Evolutionary conservation across 2,329 filamentous ascomycete species (phyloP).

Genomic region (Talaromyces atroroseus): DNA sequence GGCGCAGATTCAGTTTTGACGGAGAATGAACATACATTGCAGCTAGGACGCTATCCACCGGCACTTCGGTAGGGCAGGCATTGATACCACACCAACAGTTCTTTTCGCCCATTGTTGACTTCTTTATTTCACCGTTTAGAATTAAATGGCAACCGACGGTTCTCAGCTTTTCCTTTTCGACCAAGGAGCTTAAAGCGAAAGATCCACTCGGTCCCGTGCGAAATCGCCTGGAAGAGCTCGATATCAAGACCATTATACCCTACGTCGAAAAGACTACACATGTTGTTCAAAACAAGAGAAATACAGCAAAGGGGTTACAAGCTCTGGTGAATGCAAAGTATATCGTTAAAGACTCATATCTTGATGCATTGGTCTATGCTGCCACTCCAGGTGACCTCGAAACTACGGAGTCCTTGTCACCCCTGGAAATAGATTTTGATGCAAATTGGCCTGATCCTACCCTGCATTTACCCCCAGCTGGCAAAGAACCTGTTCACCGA

Average conservation of each 20-base stretch:
- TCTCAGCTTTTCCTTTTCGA: conserved; percentile 73
- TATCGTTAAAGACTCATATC: conserved; percentile 68
- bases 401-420: conserved; percentile 46
- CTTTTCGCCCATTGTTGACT: background rate
- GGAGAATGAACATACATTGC: conserved; percentile 57
- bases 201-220: conserved; percentile 60
- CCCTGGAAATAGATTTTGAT: conserved; percentile 75
- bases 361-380: conserved; percentile 64
- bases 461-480: conserved; percentile 66
- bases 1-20: conserved; percentile 55
- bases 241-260: conserved; percentile 75
- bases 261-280: conserved; percentile 76
- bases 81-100: conserved; percentile 9
- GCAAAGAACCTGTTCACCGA: conserved; percentile 67
- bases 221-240: conserved; percentile 69
- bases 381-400: conserved; percentile 50
- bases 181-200: conserved; percentile 60
- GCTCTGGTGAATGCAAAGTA: conserved; percentile 75
- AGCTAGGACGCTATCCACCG: conserved; percentile 64
- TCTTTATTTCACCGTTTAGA: conserved; percentile 37
- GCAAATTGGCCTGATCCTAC: conserved; percentile 69
- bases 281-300: conserved; percentile 81
- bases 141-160: conserved; percentile 75
- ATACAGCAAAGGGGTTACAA: conserved; percentile 80
- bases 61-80: conserved; percentile 36